Conservation (phyloP, 495 filamentous ascomycete species). For the Neurospora cerealis region DNA sequence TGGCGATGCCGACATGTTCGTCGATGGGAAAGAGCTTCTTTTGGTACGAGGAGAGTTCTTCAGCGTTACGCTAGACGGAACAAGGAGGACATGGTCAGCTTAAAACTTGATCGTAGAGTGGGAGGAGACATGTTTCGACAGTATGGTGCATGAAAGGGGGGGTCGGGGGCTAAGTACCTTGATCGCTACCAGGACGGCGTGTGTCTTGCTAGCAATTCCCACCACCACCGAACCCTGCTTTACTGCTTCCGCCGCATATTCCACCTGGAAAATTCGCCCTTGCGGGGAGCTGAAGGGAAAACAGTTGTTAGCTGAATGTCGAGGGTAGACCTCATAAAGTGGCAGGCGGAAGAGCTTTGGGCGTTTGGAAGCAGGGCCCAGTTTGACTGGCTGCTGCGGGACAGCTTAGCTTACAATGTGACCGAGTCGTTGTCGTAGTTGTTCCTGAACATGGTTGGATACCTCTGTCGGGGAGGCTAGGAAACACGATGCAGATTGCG, state of each 20-base stretch:
- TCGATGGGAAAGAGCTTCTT: constrained; percentile 98
- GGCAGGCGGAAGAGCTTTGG: not conserved
- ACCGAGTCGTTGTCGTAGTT: constrained; percentile 99
- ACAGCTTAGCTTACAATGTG: constrained; percentile 67
- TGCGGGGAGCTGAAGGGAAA: constrained; percentile 70
- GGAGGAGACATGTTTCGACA: not conserved
- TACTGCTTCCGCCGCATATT: constrained; percentile 97
- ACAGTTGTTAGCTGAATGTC: constrained; percentile 5
- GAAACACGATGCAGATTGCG: not conserved
- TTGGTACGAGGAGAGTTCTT: constrained; percentile 99
- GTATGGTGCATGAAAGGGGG: not conserved
- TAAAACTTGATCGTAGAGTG: constrained; percentile 2
- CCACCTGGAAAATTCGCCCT: constrained; percentile 98
- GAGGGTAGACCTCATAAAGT: not conserved
- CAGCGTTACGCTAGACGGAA: constrained; percentile 74
- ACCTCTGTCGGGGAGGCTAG: not conserved
- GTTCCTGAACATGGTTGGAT: constrained; percentile 80
- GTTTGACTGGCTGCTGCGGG: not conserved
- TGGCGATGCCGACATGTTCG: constrained; percentile 87
- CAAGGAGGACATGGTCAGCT: not conserved
- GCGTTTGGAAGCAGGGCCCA: constrained; percentile 1
- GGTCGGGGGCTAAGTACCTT: constrained; percentile 55
- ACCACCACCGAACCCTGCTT: constrained; percentile 99
- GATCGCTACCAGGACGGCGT: constrained; percentile 87
- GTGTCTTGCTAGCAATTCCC: constrained; percentile 93